A percentile compares a stretch with the other conserved stretches of the same genome.
phyloP scores from a whole-genome alignment of 1,139 yeast species.

The Lodderomyces metapsilosis region DNA sequence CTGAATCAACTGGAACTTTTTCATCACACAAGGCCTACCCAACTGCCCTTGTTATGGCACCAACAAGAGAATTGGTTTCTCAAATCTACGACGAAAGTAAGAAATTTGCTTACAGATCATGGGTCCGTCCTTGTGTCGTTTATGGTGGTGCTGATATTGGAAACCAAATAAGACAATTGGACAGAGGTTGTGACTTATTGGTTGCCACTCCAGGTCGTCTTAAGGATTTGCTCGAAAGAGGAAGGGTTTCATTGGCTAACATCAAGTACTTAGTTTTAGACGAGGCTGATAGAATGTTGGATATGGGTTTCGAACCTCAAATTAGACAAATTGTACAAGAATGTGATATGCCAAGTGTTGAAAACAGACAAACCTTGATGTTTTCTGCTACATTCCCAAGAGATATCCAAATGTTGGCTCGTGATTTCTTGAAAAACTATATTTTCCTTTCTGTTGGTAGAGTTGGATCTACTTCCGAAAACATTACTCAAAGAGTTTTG shows the following conservation, averaged over 20 bases:
- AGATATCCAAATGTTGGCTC: slow-evolving; percentile 94
- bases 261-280: slow-evolving; percentile 93
- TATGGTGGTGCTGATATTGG: slow-evolving; percentile 98
- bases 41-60: slow-evolving; percentile 93
- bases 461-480: slow-evolving; percentile 97
- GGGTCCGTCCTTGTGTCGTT: slow-evolving; percentile 96
- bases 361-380: slow-evolving; percentile 93
- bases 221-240: slow-evolving; percentile 93
- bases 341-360: slow-evolving; percentile 93
- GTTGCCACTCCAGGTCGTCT: slow-evolving; percentile 99
- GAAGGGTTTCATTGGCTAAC: slow-evolving; percentile 82
- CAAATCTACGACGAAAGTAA: slow-evolving; percentile 96
- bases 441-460: slow-evolving; percentile 96
- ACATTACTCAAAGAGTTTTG: slow-evolving; percentile 89
- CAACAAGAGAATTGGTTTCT: slow-evolving; percentile 97
- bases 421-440: slow-evolving; percentile 94
- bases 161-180: slow-evolving; percentile 82
- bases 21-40: slow-evolving; percentile 82
- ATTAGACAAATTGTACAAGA: slow-evolving; percentile 97
- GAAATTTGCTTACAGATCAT: slow-evolving; percentile 95
- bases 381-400: slow-evolving; percentile 99
- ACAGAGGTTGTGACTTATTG: slow-evolving; percentile 90
- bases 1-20: slow-evolving; percentile 56
- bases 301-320: slow-evolving; percentile 99
- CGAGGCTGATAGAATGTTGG: slow-evolving; percentile 99